Conservation (phyloP, 2,329 filamentous ascomycete species). For the Aspergillus pseudoglaucus region DNA sequence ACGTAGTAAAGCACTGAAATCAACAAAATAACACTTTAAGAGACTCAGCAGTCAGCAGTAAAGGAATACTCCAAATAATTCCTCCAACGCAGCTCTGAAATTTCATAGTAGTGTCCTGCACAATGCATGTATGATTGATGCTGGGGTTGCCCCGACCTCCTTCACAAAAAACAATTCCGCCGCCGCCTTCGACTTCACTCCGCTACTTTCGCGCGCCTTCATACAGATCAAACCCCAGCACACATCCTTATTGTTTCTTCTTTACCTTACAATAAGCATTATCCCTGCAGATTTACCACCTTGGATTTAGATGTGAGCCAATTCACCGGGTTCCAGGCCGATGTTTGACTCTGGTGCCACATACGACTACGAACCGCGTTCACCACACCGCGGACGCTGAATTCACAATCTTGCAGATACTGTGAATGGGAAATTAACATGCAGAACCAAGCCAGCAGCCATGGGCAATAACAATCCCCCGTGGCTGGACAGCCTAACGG, state of each 20-base stretch:
- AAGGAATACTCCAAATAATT: too few species aligned
- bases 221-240: too few species aligned
- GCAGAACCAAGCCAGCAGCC: conserved; percentile 1
- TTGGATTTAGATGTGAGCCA: background rate
- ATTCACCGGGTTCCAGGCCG: background rate
- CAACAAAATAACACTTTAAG: too few species aligned
- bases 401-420: background rate
- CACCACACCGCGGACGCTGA: background rate
- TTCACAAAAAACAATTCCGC: background rate
- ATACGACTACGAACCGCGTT: too few species aligned
- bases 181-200: too few species aligned
- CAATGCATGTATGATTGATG: background rate
- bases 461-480: conserved; percentile 30
- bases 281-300: background rate
- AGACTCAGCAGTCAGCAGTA: too few species aligned
- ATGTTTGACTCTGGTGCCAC: background rate
- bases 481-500: conserved; percentile 40
- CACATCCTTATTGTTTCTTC: background rate
- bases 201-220: too few species aligned
- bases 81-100: too few species aligned
- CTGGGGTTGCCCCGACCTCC: conserved; percentile 18
- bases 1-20: too few species aligned
- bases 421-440: background rate
- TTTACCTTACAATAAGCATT: background rate
- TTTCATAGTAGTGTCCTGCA: too few species aligned